A percentile compares a stretch with the other conserved stretches of the same genome.
Conservation (phyloP, 2,329 filamentous ascomycete genomes). For the Fusarium anguioides region DNA sequence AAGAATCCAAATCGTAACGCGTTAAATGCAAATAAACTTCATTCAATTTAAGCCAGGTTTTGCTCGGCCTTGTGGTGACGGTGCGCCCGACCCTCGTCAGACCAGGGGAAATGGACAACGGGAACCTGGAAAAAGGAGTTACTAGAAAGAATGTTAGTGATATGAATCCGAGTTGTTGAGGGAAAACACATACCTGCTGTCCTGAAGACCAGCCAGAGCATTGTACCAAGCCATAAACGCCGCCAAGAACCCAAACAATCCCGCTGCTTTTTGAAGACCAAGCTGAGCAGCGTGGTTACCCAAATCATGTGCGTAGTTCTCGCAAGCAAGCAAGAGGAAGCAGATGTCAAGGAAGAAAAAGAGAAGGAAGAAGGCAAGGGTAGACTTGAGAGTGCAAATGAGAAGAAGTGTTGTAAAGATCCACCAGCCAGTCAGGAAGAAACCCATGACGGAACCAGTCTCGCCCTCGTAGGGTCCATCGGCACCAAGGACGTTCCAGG, state of each 20-base stretch:
- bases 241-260: constrained; percentile 81
- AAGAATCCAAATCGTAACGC: constrained; percentile 37
- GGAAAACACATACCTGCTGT: constrained; percentile 66
- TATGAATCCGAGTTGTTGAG: not conserved
- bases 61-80: constrained; percentile 59
- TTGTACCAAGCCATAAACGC: constrained; percentile 91
- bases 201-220: constrained; percentile 83
- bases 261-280: constrained; percentile 74
- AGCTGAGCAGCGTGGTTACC: constrained; percentile 58
- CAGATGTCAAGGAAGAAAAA: constrained; percentile 82
- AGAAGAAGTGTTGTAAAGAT: constrained; percentile 84
- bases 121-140: constrained; percentile 91
- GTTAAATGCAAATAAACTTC: constrained; percentile 26
- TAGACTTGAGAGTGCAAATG: constrained; percentile 79
- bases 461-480: constrained; percentile 60
- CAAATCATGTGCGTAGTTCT: constrained; percentile 67
- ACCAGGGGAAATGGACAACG: constrained; percentile 96
- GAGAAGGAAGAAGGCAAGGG: constrained; percentile 79
- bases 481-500: constrained; percentile 67
- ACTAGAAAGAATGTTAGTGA: constrained; percentile 62
- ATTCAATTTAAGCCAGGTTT: constrained; percentile 35
- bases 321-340: constrained; percentile 77
- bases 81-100: constrained; percentile 74
- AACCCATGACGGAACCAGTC: constrained; percentile 70
- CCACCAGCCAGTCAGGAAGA: constrained; percentile 85